Percentiles rank a stretch among this genome's conserved stretches.
phyloP scores from a whole-genome alignment of 2,329 filamentous ascomycete genomes.

The Paraphaeosphaeria minitans region DNA sequence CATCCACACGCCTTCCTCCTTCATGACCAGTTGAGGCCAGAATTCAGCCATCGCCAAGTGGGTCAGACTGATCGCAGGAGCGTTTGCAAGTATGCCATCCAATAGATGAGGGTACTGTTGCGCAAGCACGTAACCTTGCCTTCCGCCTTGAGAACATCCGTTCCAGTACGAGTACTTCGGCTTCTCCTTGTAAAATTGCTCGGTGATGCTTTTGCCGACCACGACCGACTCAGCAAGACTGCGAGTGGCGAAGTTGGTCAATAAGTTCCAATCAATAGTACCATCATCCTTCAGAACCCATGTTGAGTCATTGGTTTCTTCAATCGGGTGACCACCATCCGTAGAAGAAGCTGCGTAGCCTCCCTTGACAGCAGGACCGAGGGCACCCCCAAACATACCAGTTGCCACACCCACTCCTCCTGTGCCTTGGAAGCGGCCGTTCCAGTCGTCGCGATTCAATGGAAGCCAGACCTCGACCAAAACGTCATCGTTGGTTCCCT shows the following conservation, averaged over 20 bases:
- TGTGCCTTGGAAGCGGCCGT: conserved; percentile 39
- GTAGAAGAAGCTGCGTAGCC: conserved; percentile 43
- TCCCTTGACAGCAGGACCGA: conserved; percentile 31
- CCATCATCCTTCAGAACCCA: conserved; percentile 32
- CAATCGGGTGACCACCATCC: conserved; percentile 36
- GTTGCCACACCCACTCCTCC: conserved; percentile 39
- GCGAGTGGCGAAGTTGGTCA: conserved; percentile 47
- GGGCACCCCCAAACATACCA: conserved; percentile 30
- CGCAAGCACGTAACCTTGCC: conserved; percentile 43
- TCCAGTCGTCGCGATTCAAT: conserved; percentile 31
- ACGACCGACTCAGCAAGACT: conserved; percentile 44
- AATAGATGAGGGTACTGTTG: conserved; percentile 39
- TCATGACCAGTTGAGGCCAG: conserved; percentile 38
- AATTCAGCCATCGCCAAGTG: conserved; percentile 26
- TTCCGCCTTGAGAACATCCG: conserved; percentile 43
- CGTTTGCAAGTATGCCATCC: conserved; percentile 43
- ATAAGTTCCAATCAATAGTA: conserved; percentile 33
- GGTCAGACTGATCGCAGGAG: conserved; percentile 36
- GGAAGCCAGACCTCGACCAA: conserved; percentile 41
- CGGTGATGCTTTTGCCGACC: conserved; percentile 42
- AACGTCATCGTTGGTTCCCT: conserved; percentile 29
- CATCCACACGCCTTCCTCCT: conserved; percentile 26
- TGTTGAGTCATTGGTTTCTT: conserved; percentile 17
- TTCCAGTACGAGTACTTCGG: conserved; percentile 44
- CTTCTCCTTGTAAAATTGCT: conserved; percentile 41